Conservation (phyloP, 23 red algal genomes). For the Gracilaria caudata region DNA sequence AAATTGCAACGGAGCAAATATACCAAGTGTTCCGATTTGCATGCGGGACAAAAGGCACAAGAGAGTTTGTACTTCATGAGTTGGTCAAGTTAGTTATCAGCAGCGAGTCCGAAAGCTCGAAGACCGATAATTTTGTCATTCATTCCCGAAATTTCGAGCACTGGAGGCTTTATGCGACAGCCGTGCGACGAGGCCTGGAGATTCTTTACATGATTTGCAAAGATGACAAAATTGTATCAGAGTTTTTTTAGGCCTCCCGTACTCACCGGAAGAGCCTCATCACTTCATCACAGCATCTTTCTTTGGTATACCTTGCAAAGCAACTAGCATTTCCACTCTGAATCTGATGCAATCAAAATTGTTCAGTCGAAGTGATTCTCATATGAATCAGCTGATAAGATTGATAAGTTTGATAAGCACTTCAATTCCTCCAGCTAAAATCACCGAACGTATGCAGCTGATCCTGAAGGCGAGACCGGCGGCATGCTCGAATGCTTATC, state of each 20-base stretch:
- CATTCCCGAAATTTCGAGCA: conserved; percentile 14
- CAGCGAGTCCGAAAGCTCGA: neutral
- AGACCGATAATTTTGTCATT: neutral
- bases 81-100: conserved; percentile 51
- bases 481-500: conserved; percentile 3
- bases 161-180: conserved; percentile 26
- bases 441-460: neutral
- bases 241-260: conserved; percentile 49
- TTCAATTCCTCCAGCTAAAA: conserved; percentile 18
- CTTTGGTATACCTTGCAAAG: neutral
- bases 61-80: conserved; percentile 25
- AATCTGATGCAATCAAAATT: conserved; percentile 26
- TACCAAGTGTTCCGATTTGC: conserved; percentile 58
- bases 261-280: conserved; percentile 31
- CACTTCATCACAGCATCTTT: neutral
- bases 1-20: conserved; percentile 40
- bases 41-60: conserved; percentile 34
- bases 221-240: conserved; percentile 48
- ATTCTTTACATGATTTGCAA: conserved; percentile 50
- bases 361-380: conserved; percentile 48
- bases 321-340: conserved; percentile 40
- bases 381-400: conserved; percentile 51
- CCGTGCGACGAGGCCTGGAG: conserved; percentile 58
- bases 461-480: neutral
- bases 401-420: conserved; percentile 33